These are phyloP conservation scores for Vitis hybrid DNA, from an alignment of 177 flowering plant genomes.

Conservation along the genomic window DNA sequence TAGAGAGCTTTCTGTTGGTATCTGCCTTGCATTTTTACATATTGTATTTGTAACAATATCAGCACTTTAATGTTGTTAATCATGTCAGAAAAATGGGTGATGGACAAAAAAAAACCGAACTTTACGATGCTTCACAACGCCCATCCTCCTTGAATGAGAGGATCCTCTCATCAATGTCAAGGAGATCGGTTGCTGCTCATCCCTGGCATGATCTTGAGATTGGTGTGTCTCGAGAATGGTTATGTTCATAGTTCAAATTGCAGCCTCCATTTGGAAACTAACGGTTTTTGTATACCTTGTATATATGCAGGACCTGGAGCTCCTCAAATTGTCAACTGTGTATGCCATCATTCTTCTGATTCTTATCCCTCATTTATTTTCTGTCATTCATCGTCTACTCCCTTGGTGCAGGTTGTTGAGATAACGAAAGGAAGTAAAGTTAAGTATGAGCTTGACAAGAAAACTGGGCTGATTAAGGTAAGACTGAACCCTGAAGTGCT, in stretches of 20 bases:
- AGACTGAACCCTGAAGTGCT: background rate
- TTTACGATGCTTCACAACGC: background rate
- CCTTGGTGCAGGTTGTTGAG: slow-evolving; percentile 35
- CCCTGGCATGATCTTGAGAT: slow-evolving; percentile 53
- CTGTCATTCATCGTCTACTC: background rate
- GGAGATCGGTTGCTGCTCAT: slow-evolving; percentile 45
- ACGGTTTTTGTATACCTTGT: background rate
- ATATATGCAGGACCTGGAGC: slow-evolving; percentile 29
- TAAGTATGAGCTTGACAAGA: slow-evolving; percentile 46
- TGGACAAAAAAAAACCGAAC: background rate
- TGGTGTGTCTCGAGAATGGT: slow-evolving; percentile 9
- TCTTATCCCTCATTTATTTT: background rate
- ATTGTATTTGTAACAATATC: no score
- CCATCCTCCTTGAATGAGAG: slow-evolving; percentile 35
- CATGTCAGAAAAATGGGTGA: slow-evolving; percentile 22
- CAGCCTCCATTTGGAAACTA: background rate
- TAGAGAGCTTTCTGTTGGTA: background rate
- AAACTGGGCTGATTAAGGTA: slow-evolving; percentile 48
- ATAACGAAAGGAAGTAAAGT: slow-evolving; percentile 47
- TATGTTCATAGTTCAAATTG: background rate
- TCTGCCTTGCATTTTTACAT: background rate
- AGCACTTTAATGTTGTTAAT: background rate
- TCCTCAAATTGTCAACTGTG: slow-evolving; percentile 25
- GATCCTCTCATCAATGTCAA: slow-evolving; percentile 38
- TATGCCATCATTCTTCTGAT: slow-evolving; percentile 7